A percentile compares a stretch with the other conserved stretches of the same genome.
Evolutionary conservation across 495 filamentous ascomycete species (phyloP).

Genomic region (Penicillium steckii): DNA sequence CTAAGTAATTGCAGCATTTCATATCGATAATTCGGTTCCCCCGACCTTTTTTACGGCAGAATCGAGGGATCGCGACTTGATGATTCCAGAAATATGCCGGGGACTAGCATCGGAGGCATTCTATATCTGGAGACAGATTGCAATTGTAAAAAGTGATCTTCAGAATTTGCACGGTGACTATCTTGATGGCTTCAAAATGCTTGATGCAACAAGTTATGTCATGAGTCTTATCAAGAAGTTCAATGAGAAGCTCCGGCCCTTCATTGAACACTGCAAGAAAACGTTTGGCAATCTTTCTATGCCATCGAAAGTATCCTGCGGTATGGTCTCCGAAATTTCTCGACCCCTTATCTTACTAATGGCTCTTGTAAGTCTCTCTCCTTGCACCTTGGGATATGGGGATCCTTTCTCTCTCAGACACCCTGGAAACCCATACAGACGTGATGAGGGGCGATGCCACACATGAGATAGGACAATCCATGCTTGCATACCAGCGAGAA

Average conservation of each 20-base stretch:
- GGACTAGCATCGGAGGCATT: slow-evolving; percentile 15
- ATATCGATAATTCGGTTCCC: background rate
- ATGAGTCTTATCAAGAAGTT: slow-evolving; percentile 1
- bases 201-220: background rate
- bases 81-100: slow-evolving; percentile 14
- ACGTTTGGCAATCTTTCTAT: slow-evolving; percentile 14
- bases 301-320: slow-evolving; percentile 13
- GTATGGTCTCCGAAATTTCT: slow-evolving; percentile 6
- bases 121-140: slow-evolving; percentile 19
- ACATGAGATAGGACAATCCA: background rate
- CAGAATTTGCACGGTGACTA: background rate
- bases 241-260: slow-evolving; percentile 11
- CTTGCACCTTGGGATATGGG: slow-evolving; percentile 20
- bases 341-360: background rate
- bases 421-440: slow-evolving; percentile 3
- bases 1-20: background rate
- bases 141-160: slow-evolving; percentile 8
- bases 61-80: slow-evolving; percentile 6
- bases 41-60: background rate
- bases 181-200: background rate
- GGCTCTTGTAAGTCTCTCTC: slow-evolving; percentile 13
- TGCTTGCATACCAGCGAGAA: background rate
- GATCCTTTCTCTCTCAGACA: slow-evolving; percentile 12
- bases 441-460: background rate
- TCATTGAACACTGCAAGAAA: slow-evolving; percentile 13